These are phyloP conservation scores for Penicillium sp. DNA, from an alignment of 2,329 filamentous ascomycete genomes.

Conservation along the genomic window DNA sequence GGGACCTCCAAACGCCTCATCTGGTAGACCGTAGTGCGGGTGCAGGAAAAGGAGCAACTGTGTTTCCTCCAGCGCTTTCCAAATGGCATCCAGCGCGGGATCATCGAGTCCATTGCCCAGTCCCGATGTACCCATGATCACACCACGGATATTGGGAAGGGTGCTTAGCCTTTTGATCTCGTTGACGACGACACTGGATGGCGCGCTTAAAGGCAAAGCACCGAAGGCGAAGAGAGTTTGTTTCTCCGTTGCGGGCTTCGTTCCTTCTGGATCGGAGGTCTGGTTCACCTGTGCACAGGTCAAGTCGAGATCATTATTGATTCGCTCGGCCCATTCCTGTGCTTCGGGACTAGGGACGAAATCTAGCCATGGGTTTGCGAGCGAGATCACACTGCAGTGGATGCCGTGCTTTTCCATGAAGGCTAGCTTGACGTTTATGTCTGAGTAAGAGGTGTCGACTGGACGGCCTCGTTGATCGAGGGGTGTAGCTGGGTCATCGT, in stretches of 20 bases:
- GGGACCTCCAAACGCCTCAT: slow-evolving; percentile 76
- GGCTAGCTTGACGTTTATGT: slow-evolving; percentile 72
- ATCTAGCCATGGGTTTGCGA: slow-evolving; percentile 93
- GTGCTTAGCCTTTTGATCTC: slow-evolving; percentile 64
- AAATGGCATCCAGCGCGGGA: slow-evolving; percentile 67
- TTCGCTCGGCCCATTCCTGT: slow-evolving; percentile 59
- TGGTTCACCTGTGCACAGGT: slow-evolving; percentile 60
- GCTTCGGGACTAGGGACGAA: slow-evolving; percentile 67
- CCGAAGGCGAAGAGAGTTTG: slow-evolving; percentile 80
- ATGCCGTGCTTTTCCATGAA: slow-evolving; percentile 89
- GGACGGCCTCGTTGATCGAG: slow-evolving; percentile 66
- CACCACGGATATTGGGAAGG: slow-evolving; percentile 72
- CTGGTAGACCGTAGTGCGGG: slow-evolving; percentile 86
- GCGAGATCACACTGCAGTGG: slow-evolving; percentile 77
- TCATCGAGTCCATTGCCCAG: slow-evolving; percentile 81
- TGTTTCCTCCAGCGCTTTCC: slow-evolving; percentile 65
- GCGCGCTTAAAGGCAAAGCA: slow-evolving; percentile 72
- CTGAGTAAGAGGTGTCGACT: slow-evolving; percentile 79
- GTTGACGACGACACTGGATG: slow-evolving; percentile 57
- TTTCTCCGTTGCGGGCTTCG: slow-evolving; percentile 44
- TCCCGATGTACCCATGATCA: slow-evolving; percentile 84
- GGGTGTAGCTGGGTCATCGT: slow-evolving; percentile 42
- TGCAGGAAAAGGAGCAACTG: slow-evolving; percentile 76
- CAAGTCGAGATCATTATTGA: slow-evolving; percentile 75
- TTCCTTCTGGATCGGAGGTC: slow-evolving; percentile 18